Evolutionary conservation across 2,329 filamentous ascomycete genomes (phyloP).

Genomic region (Cladorrhinum sp.): DNA sequence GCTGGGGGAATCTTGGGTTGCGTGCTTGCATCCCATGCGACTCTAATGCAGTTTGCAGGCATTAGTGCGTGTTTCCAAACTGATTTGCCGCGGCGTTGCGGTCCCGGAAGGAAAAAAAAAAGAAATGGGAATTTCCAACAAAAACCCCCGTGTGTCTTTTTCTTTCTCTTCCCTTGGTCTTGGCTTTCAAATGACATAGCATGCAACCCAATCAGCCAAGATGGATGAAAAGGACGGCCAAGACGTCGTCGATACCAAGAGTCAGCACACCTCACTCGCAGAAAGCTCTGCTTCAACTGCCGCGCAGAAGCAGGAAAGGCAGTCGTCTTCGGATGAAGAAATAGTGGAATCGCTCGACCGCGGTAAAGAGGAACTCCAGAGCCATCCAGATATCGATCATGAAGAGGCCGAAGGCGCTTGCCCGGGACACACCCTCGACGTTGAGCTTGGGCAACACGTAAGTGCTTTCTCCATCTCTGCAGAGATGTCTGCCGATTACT

Average conservation of each 20-base stretch:
- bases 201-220: constrained; percentile 3
- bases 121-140: not conserved
- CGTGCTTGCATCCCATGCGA: not conserved
- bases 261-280: constrained; percentile 1
- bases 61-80: not conserved
- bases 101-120: not conserved
- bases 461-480: not conserved
- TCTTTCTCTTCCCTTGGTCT: not conserved
- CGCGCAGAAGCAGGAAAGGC: not conserved
- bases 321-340: not conserved
- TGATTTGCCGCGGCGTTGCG: not conserved
- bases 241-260: not conserved
- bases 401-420: constrained; percentile 32
- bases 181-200: constrained; percentile 1
- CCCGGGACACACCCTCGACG: constrained; percentile 29
- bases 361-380: constrained; percentile 34
- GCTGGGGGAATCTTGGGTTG: not conserved
- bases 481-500: not conserved
- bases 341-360: not conserved
- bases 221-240: constrained; percentile 10
- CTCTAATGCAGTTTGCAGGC: not conserved
- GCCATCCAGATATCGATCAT: constrained; percentile 31
- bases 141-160: not conserved
- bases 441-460: constrained; percentile 25
- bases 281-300: constrained; percentile 8